These are phyloP conservation scores for Venustampulla echinocandica DNA, from an alignment of 495 filamentous ascomycete genomes.

Conservation along the genomic window DNA sequence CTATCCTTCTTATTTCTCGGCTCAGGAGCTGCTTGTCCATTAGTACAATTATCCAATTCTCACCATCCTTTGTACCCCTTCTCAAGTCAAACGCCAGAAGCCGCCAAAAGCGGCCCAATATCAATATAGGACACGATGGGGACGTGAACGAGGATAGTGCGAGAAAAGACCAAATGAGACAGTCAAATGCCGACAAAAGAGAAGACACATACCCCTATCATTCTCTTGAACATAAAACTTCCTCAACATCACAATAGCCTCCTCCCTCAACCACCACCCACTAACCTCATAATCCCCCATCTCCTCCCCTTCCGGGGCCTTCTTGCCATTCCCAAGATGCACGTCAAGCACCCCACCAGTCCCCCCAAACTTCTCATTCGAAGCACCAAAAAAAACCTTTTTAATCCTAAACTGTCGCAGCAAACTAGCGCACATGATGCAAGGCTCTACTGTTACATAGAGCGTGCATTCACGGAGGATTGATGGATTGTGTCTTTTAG, in stretches of 20 bases:
- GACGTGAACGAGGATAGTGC: no score
- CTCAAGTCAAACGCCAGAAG: no score
- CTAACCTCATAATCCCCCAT: slow-evolving; percentile 66
- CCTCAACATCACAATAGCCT: slow-evolving; percentile 82
- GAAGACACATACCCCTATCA: slow-evolving; percentile 25
- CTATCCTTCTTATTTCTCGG: slow-evolving; percentile 22
- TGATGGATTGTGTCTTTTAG: slow-evolving; percentile 25
- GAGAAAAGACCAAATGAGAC: no score
- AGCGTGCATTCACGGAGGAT: slow-evolving; percentile 65
- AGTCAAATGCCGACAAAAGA: background rate
- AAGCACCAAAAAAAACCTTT: slow-evolving; percentile 85
- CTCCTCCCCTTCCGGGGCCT: slow-evolving; percentile 41
- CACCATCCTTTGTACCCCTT: no score
- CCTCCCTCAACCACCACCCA: slow-evolving; percentile 76
- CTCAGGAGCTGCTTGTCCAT: slow-evolving; percentile 11
- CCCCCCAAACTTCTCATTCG: slow-evolving; percentile 93
- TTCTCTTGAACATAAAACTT: slow-evolving; percentile 98
- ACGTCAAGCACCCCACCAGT: slow-evolving; percentile 84
- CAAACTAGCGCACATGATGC: slow-evolving; percentile 95
- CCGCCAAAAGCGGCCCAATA: no score
- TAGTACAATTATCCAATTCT: background rate
- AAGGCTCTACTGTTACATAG: slow-evolving; percentile 96
- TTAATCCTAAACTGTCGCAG: slow-evolving; percentile 75
- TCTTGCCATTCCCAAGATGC: slow-evolving; percentile 37
- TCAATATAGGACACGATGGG: no score